A percentile compares a stretch with the other conserved stretches of the same genome.
phyloP scores from a whole-genome alignment of 169 alveolate species.

The Cryptosporidium viatorum region DNA sequence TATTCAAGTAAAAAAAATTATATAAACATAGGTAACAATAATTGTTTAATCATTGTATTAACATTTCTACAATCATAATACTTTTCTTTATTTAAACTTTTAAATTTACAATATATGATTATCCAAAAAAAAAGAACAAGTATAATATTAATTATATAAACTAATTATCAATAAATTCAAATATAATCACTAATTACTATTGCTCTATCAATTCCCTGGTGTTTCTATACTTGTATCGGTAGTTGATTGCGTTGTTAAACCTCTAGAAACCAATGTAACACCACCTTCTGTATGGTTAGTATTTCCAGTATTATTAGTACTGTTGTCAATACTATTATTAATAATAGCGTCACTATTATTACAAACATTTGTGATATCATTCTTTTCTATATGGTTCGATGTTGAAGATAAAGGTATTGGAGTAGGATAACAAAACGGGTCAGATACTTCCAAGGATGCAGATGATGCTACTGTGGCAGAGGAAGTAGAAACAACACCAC shows the following conservation, averaged over 20 bases:
- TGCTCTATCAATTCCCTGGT: slow-evolving; percentile 40
- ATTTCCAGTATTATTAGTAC: background rate
- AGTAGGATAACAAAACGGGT: background rate
- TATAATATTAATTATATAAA: background rate
- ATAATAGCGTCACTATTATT: background rate
- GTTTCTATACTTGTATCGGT: slow-evolving; percentile 72
- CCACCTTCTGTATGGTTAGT: background rate
- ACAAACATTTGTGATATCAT: background rate
- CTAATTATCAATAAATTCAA: slow-evolving; percentile 10
- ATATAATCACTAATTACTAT: slow-evolving; percentile 10
- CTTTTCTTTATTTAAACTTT: background rate
- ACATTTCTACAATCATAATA: background rate
- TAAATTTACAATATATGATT: background rate
- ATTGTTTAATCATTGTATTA: background rate
- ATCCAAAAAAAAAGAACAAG: background rate
- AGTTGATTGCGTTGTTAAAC: slow-evolving; percentile 70
- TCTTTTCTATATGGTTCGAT: background rate
- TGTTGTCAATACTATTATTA: background rate
- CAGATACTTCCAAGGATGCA: slow-evolving; percentile 5
- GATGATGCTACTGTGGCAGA: background rate
- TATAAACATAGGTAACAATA: slow-evolving; percentile 7
- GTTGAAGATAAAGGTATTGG: background rate
- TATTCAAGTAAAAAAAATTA: background rate
- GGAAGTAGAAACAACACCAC: slow-evolving; percentile 48
- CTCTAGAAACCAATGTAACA: slow-evolving; percentile 49